Base-by-base conservation (phyloP, 2,329 filamentous ascomycete species). In the Ascosphaera aggregata region DNA sequence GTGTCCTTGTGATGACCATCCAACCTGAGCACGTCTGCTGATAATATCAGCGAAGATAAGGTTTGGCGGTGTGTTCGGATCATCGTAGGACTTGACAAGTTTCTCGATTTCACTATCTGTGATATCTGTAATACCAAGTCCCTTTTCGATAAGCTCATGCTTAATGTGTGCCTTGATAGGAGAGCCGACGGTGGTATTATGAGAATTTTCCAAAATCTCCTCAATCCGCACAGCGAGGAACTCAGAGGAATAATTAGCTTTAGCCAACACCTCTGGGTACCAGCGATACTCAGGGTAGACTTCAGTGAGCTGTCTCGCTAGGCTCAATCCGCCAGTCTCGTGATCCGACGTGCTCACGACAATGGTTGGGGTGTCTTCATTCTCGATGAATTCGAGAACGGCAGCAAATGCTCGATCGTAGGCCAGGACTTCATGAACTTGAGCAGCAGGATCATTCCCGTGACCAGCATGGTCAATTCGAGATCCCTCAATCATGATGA, bases 401-500 rank as follows among this genome's bases (percentile, higher is more conserved):
- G 71, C 67, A 48, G 76, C 65, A 58, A 98, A 91, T 1, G 89
- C 69, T 55, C 70, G 73, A 63, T 98, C 89, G 50, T 92, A 98
- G 39, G 84, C 86, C n/a, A 95, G 65, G 1, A 98, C 86, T 57
- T 98, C 89, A 47, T 80, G 76, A 9, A 86, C 80, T 51, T 89
- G 80, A 1, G 80, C 78, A 8, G 77, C 80, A 0, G 80, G 80
- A 48, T 89, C 80, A 48, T 89, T 89, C 45, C 69, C 71, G 53
- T 89, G 80, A 4, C 84, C 89, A 3, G 89, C 86, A 54, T 98
- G 89, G 51, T 98, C 89, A 49, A 98, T 95, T 34, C 89, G 70
- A 49, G 81, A 92, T 3, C 85, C 89, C 58, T 98, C 89, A 43
- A 98, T 91, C 86, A 98, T 93, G 48, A 98, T 65, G 60, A 98